phyloP scores from a whole-genome alignment of 495 filamentous ascomycete genomes.

The Penicillium arizonense region DNA sequence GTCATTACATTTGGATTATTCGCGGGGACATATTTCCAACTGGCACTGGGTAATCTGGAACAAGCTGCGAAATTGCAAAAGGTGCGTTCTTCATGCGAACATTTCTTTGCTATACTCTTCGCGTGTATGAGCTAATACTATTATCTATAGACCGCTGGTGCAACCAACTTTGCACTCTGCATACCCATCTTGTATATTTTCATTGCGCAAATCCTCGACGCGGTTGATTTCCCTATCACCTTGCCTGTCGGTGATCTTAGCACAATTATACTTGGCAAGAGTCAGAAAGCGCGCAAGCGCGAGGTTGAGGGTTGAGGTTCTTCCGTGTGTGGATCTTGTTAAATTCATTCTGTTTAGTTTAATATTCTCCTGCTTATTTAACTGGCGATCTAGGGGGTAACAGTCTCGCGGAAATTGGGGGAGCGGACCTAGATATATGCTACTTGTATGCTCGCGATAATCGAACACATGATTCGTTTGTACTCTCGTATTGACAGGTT shows the following conservation, averaged over 20 bases:
- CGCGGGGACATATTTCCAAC: slow-evolving; percentile 56
- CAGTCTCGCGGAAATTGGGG: too few species aligned
- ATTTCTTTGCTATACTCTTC: neutral
- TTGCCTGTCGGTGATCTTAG: slow-evolving; percentile 39
- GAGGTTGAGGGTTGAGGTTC: neutral
- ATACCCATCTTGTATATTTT: slow-evolving; percentile 67
- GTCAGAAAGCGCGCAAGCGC: slow-evolving; percentile 20
- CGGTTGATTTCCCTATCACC: slow-evolving; percentile 37
- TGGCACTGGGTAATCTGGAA: slow-evolving; percentile 38
- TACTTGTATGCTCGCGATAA: too few species aligned
- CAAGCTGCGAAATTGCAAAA: slow-evolving; percentile 34
- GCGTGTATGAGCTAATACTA: neutral
- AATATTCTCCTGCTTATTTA: too few species aligned
- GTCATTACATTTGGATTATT: slow-evolving; percentile 56
- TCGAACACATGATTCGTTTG: too few species aligned
- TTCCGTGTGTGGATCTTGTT: too few species aligned
- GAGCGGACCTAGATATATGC: too few species aligned
- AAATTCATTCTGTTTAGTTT: too few species aligned
- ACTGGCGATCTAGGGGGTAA: too few species aligned
- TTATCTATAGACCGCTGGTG: slow-evolving; percentile 26
- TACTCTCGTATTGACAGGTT: too few species aligned
- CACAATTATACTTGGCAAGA: slow-evolving; percentile 27
- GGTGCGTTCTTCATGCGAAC: slow-evolving; percentile 15
- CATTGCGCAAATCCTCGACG: slow-evolving; percentile 57
- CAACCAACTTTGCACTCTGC: slow-evolving; percentile 53